Base-by-base conservation (phyloP, 1,284 basidiomycete genomes). In the Waitea zeae region DNA sequence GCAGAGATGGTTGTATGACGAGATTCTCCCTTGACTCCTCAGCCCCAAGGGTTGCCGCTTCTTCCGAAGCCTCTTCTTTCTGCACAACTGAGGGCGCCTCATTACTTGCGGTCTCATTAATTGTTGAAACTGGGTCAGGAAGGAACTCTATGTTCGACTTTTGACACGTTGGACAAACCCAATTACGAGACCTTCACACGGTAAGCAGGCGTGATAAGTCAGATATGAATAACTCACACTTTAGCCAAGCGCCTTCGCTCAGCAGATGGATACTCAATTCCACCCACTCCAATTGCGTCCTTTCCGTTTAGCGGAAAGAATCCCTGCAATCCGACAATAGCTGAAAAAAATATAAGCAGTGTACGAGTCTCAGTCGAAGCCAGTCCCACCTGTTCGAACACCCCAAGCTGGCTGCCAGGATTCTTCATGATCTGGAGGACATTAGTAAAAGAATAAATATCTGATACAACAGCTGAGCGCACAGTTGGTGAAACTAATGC, bases 341-440 rank as follows among this genome's bases (percentile, higher is more conserved):
- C 89, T 80, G 47, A 2, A 17, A 11, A 28, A n/a, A n/a, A n/a
- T 12, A 34, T 17, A 31, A 14, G 12, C 14, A 14, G 14, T 20
- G 40, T 35, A 20, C 43, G 35, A 36, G 36, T 20, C 43, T 39
- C 24, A 27, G 17, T 27, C 34, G 22, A 14, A 28, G 26, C 31
- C 39, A 59, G n/a, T 26, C 54, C 33, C 41, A 75, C 87, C 87
- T 39, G 92, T 96, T 39, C 92, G 70, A 17, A 97, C 84, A 37
- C 92, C 92, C 92, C 92, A 97, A 11, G 92, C 89, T 20, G 92
- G 92, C 55, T 95, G 89, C 92, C 92, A 97, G 30, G 82, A 61
- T 46, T 90, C 83, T 56, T 86, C 81, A 42, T 86, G 81, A 59
- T 83, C 79, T 82, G 47, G 31, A 37, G 33, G 38, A 7, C 13